phyloP scores from a whole-genome alignment of 495 filamentous ascomycete genomes.

The Aspergillus haitiensis region DNA sequence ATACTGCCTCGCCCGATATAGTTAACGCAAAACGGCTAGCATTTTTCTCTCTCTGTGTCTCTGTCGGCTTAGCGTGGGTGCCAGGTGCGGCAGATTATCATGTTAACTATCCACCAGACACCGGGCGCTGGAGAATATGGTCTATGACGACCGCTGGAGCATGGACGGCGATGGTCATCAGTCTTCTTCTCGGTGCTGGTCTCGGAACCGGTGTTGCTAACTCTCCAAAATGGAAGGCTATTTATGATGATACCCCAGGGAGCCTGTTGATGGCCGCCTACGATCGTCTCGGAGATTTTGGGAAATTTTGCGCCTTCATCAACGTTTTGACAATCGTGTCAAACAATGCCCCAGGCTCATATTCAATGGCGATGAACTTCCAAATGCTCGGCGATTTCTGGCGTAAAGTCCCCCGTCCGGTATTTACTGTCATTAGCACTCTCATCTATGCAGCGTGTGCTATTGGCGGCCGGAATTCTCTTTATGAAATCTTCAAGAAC shows the following conservation, averaged over 20 bases:
- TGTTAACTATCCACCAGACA: slow-evolving; percentile 56
- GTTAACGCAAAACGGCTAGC: slow-evolving; percentile 60
- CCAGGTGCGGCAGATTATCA: slow-evolving; percentile 57
- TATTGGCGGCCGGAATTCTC: slow-evolving; percentile 49
- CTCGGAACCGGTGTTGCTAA: slow-evolving; percentile 59
- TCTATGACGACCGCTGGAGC: slow-evolving; percentile 52
- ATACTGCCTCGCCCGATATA: slow-evolving; percentile 36
- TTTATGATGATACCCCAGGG: slow-evolving; percentile 60
- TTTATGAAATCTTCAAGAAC: slow-evolving; percentile 50
- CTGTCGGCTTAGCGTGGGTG: slow-evolving; percentile 54
- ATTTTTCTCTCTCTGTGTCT: slow-evolving; percentile 64
- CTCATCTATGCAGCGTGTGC: slow-evolving; percentile 48
- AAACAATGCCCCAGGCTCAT: slow-evolving; percentile 68
- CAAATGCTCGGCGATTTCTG: slow-evolving; percentile 67
- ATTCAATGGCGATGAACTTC: slow-evolving; percentile 71
- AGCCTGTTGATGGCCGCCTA: slow-evolving; percentile 67
- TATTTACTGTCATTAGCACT: slow-evolving; percentile 55
- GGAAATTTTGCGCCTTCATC: slow-evolving; percentile 68
- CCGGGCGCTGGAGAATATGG: slow-evolving; percentile 46
- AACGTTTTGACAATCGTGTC: slow-evolving; percentile 67
- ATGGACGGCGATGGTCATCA: slow-evolving; percentile 52
- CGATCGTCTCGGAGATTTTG: slow-evolving; percentile 61
- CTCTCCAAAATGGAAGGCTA: slow-evolving; percentile 51
- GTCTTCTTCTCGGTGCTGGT: slow-evolving; percentile 69
- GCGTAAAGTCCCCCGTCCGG: slow-evolving; percentile 64